Percentiles rank a stretch among this genome's conserved stretches.
These are phyloP conservation scores for Cercospora canescens DNA, from an alignment of 2,329 filamentous ascomycete genomes.

Conservation along the genomic window DNA sequence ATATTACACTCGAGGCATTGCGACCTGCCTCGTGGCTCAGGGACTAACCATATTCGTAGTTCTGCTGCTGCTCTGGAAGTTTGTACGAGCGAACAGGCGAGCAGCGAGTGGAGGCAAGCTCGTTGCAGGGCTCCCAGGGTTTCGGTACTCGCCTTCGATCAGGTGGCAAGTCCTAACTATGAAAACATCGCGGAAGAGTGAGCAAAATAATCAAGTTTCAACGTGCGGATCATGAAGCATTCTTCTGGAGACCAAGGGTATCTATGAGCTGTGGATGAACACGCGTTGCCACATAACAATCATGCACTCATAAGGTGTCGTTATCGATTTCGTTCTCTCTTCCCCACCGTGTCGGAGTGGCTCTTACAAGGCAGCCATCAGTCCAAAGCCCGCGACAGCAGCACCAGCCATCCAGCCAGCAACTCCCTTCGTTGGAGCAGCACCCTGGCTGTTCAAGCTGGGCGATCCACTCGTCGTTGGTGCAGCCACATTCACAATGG, in stretches of 20 bases:
- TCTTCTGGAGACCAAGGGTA: not conserved
- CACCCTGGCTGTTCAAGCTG: conserved; percentile 15
- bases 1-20: conserved; percentile 24
- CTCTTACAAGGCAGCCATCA: conserved; percentile 11
- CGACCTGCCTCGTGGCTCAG: conserved; percentile 15
- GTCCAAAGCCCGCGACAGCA: conserved; percentile 5
- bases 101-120: conserved; percentile 21
- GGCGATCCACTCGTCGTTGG: conserved; percentile 7
- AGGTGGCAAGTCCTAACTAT: too few relatives aligned
- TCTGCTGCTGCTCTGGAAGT: conserved; percentile 18
- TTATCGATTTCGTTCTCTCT: not conserved
- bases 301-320: not conserved
- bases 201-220: not conserved
- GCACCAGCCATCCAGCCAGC: conserved; percentile 9
- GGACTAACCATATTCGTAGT: conserved; percentile 22
- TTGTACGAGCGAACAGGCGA: conserved; percentile 23
- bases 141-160: conserved; percentile 20
- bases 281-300: not conserved
- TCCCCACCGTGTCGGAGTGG: not conserved
- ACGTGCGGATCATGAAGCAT: not conserved
- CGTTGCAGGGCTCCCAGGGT: conserved; percentile 25
- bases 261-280: not conserved
- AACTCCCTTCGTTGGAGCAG: conserved; percentile 3
- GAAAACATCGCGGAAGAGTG: too few relatives aligned
- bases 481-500: conserved; percentile 8